Evolutionary conservation across 352 stramenopile genomes (phyloP).

Genomic region (Pythium insidiosum): DNA sequence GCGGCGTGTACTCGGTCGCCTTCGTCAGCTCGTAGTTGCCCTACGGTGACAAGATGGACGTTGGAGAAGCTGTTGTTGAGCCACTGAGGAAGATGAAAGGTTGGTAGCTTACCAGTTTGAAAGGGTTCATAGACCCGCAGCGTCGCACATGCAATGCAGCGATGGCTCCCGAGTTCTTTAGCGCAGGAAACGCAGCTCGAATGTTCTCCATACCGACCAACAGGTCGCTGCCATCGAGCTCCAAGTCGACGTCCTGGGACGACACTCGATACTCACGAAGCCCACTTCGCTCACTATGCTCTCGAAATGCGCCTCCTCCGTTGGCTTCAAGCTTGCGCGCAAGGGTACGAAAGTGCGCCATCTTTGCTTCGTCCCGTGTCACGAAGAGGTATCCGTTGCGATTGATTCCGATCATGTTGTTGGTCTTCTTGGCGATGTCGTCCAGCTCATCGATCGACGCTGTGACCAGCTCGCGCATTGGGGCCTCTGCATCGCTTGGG

Average conservation of each 20-base stretch:
- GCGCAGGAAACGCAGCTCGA: slow-evolving; percentile 38
- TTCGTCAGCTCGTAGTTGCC: slow-evolving; percentile 58
- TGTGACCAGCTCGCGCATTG: slow-evolving; percentile 60
- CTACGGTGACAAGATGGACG: too few species aligned
- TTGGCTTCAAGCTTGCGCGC: slow-evolving; percentile 38
- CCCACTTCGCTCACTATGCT: slow-evolving; percentile 29
- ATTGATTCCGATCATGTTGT: slow-evolving; percentile 65
- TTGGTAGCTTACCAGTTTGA: slow-evolving; percentile 37
- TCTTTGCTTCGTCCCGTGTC: slow-evolving; percentile 36
- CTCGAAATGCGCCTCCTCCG: slow-evolving; percentile 38
- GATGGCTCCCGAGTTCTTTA: slow-evolving; percentile 46
- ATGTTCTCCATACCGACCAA: slow-evolving; percentile 60
- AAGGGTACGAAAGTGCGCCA: slow-evolving; percentile 37
- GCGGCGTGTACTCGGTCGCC: slow-evolving; percentile 48
- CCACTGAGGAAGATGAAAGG: not conserved
- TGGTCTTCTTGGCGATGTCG: slow-evolving; percentile 41
- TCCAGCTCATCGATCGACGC: slow-evolving; percentile 74
- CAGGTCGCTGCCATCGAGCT: slow-evolving; percentile 58
- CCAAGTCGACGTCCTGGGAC: slow-evolving; percentile 36
- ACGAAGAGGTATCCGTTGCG: slow-evolving; percentile 79
- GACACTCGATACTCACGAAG: slow-evolving; percentile 39
- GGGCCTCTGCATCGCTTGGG: slow-evolving; percentile 50
- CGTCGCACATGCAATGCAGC: slow-evolving; percentile 60
- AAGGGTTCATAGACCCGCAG: slow-evolving; percentile 60
- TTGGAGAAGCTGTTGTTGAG: too few species aligned